A percentile compares a stretch with the other conserved stretches of the same genome.
Conservation (phyloP, 352 stramenopile species). For the Phytopythium sindhum region DNA sequence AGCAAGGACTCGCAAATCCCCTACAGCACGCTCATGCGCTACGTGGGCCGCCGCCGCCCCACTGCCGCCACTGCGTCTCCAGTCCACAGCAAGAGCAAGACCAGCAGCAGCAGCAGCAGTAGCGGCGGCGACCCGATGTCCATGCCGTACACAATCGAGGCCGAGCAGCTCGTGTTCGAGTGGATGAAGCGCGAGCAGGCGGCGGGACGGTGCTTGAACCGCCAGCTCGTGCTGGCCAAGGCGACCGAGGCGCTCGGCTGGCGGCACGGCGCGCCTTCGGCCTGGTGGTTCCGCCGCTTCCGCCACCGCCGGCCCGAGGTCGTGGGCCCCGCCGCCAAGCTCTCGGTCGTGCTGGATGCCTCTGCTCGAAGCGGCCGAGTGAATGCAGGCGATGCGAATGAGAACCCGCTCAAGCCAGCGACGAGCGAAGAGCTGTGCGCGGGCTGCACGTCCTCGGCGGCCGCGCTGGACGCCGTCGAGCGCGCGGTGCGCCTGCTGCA, state of each 20-base stretch:
- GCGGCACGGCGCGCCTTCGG: neutral
- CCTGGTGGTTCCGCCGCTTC: slow-evolving; percentile 19
- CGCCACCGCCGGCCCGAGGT: slow-evolving; percentile 13
- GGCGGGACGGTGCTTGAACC: slow-evolving; percentile 5
- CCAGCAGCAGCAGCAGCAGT: neutral
- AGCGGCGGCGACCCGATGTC: neutral
- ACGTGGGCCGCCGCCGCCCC: slow-evolving; percentile 1
- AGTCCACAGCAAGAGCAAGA: neutral
- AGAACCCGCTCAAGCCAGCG: neutral
- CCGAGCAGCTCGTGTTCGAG: slow-evolving; percentile 13
- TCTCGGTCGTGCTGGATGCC: slow-evolving; percentile 6
- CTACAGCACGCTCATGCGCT: slow-evolving; percentile 17
- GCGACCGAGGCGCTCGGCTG: slow-evolving; percentile 12
- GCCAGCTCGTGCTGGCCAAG: slow-evolving; percentile 11
- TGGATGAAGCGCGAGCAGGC: slow-evolving; percentile 14
- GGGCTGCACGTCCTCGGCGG: neutral
- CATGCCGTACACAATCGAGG: slow-evolving; percentile 5
- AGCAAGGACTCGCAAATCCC: slow-evolving; percentile 15
- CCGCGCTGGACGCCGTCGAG: neutral
- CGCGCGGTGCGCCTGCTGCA: neutral
- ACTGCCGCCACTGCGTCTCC: neutral
- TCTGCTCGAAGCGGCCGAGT: neutral
- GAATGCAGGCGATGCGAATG: neutral
- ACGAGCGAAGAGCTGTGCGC: neutral
- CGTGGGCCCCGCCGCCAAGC: slow-evolving; percentile 11